Conservation (phyloP, 768 basidiomycete species). For the Xerocomus brunneocitrinus region DNA sequence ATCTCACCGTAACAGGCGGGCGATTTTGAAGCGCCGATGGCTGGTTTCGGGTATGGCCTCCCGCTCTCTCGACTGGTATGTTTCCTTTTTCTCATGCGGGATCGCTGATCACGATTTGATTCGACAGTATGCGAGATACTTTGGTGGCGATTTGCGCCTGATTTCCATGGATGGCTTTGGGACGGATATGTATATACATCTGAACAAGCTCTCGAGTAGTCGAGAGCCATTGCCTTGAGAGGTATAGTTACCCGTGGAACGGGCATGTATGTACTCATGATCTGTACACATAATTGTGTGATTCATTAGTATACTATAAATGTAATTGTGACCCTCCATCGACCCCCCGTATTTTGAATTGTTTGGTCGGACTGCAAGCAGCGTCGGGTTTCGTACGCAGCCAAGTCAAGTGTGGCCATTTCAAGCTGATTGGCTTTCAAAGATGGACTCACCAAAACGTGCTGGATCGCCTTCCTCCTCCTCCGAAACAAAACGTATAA, state of each 20-base stretch:
- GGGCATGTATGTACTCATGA: not conserved
- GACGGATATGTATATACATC: conserved; percentile 89
- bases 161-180: conserved; percentile 99
- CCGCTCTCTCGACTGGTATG: conserved; percentile 86
- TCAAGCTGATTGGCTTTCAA: conserved; percentile 22
- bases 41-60: conserved; percentile 92
- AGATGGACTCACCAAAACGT: conserved; percentile 66
- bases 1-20: conserved; percentile 42
- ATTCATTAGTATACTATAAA: not conserved
- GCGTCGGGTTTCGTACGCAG: conserved; percentile 6
- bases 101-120: not conserved
- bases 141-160: conserved; percentile 86
- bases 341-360: conserved; percentile 22
- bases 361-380: conserved; percentile 3
- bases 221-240: conserved; percentile 61
- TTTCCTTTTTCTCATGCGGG: conserved; percentile 5
- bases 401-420: conserved; percentile 15
- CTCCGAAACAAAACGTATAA: conserved; percentile 56
- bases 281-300: not conserved
- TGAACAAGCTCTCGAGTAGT: conserved; percentile 81
- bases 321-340: conserved; percentile 1
- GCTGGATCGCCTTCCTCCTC: conserved; percentile 52
- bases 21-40: conserved; percentile 98
- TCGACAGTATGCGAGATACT: conserved; percentile 84
- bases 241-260: no score